These are phyloP conservation scores for Apiotrichum brassicae DNA, from an alignment of 1,284 basidiomycete species.

Conservation along the genomic window DNA sequence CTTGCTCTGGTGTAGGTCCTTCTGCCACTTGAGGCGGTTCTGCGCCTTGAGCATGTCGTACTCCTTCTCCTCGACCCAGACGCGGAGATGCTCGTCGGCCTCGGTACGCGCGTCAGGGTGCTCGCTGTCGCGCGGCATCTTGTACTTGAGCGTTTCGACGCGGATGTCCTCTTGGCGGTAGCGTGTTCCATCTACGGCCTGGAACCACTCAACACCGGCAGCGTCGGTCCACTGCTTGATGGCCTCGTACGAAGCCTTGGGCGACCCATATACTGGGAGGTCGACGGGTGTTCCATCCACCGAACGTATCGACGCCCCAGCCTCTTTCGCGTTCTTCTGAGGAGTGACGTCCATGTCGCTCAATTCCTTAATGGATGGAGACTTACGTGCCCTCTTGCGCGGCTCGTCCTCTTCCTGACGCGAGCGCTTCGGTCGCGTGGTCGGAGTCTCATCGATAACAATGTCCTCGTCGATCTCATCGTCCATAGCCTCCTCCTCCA, in stretches of 20 bases:
- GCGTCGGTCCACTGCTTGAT: conserved; percentile 10
- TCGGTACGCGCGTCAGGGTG: conserved; percentile 17
- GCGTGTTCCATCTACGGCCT: not conserved
- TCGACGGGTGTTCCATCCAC: conserved; percentile 6
- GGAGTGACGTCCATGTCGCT: too few species aligned
- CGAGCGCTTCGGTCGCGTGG: conserved; percentile 4
- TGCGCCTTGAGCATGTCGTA: conserved; percentile 9
- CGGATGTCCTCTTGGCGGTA: conserved; percentile 13
- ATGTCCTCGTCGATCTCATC: conserved; percentile 9
- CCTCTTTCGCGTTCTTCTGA: too few species aligned
- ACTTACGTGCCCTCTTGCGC: conserved; percentile 10
- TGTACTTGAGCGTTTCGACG: conserved; percentile 13
- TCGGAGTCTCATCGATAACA: not conserved
- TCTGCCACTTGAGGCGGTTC: conserved; percentile 14
- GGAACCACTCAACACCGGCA: conserved; percentile 13
- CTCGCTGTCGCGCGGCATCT: conserved; percentile 16
- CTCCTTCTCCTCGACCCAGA: conserved; percentile 12
- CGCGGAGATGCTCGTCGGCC: conserved; percentile 7
- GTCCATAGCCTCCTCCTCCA: conserved; percentile 9
- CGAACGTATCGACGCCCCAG: too few species aligned
- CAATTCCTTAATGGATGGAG: not conserved
- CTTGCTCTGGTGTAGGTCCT: not conserved
- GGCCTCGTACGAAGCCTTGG: not conserved
- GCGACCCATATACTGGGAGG: conserved; percentile 7
- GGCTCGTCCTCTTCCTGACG: conserved; percentile 9